phyloP scores from a whole-genome alignment of 1,139 yeast genomes.

The Blastobotrys indianensis region DNA sequence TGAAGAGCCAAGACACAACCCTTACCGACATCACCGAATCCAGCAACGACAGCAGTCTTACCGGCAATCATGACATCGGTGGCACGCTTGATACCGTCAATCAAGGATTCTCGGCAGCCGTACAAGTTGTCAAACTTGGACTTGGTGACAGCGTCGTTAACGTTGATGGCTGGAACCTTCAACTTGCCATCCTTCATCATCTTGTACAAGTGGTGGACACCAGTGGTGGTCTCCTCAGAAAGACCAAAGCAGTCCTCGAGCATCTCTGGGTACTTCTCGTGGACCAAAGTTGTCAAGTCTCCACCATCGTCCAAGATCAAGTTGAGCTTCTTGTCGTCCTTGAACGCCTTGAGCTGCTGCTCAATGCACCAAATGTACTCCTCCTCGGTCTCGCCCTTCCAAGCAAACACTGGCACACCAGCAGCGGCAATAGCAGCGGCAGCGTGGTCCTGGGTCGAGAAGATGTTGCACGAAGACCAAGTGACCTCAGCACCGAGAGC shows the following conservation, averaged over 20 bases:
- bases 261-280: constrained; percentile 98
- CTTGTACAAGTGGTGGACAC: constrained; percentile 99
- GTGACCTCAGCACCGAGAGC: constrained; percentile 99
- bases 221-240: constrained; percentile 99
- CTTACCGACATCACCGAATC: constrained; percentile 99
- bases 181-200: constrained; percentile 84
- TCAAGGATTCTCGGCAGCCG: constrained; percentile 99
- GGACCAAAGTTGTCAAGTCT: constrained; percentile 94
- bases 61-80: constrained; percentile 99
- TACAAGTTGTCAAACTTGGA: constrained; percentile 99
- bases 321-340: constrained; percentile 93
- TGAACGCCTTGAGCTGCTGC: constrained; percentile 98
- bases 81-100: constrained; percentile 99
- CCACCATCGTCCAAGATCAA: constrained; percentile 99
- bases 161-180: constrained; percentile 99
- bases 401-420: constrained; percentile 99
- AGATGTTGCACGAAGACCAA: constrained; percentile 99
- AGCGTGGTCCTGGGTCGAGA: constrained; percentile 99
- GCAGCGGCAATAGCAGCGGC: constrained; percentile 99
- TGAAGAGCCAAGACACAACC: constrained; percentile 99
- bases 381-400: constrained; percentile 99
- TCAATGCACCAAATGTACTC: constrained; percentile 99
- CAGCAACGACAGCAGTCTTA: constrained; percentile 98
- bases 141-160: constrained; percentile 98
- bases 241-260: constrained; percentile 92